Percentiles rank a stretch among this genome's conserved stretches.
Evolutionary conservation across 176 grass and related monocot genomes (phyloP).

Genomic region (Musa itinerans): DNA sequence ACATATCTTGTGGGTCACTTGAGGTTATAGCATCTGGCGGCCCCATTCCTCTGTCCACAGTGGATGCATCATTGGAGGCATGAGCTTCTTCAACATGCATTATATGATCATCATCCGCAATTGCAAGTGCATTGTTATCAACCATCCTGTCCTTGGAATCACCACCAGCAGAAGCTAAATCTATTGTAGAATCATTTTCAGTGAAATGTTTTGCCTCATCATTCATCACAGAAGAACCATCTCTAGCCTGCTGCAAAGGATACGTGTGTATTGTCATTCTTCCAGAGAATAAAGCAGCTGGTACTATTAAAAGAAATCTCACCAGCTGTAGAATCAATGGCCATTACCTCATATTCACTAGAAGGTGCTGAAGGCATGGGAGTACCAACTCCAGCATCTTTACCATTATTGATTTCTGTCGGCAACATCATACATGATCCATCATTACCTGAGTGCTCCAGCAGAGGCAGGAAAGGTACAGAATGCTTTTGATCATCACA

Average conservation of each 20-base stretch:
- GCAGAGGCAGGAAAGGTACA: conserved; percentile 14
- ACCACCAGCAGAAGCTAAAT: background rate
- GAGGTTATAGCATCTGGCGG: conserved; percentile 22
- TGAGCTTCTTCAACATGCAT: conserved; percentile 17
- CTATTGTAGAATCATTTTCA: background rate
- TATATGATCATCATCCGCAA: background rate
- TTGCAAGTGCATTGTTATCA: background rate
- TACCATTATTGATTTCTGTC: conserved; percentile 11
- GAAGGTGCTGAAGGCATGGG: conserved; percentile 24
- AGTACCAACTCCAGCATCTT: conserved; percentile 8
- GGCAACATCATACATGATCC: conserved; percentile 6
- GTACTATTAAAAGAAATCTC: background rate
- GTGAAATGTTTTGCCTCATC: background rate
- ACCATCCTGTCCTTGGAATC: background rate
- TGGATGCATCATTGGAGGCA: background rate
- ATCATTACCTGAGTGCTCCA: conserved; percentile 19
- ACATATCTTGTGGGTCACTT: conserved; percentile 26
- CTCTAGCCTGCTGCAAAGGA: background rate
- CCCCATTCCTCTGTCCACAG: background rate
- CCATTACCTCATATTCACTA: conserved; percentile 17
- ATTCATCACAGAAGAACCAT: background rate
- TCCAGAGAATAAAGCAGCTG: background rate
- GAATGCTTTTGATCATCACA: conserved; percentile 23
- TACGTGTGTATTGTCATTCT: background rate
- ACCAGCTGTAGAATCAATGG: conserved; percentile 24